Evolutionary conservation across 306 rosid species (phyloP).

Genomic region (Rosa rugosa): DNA sequence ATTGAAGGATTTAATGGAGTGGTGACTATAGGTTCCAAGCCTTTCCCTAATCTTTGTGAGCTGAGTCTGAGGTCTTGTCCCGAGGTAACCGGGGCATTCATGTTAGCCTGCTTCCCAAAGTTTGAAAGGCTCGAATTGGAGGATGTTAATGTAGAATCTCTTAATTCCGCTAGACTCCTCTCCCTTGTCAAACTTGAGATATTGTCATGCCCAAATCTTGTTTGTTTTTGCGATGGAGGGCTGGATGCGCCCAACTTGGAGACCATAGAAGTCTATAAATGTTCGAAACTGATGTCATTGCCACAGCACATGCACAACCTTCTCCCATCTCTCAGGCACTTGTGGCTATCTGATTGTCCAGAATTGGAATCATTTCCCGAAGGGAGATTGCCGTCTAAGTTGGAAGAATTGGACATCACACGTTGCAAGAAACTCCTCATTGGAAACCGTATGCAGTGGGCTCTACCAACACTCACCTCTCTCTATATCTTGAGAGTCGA

Average conservation of each 20-base stretch:
- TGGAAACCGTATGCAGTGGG: conserved; percentile 16
- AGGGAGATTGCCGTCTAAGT: conserved; percentile 20
- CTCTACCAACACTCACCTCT: neutral
- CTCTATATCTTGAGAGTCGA: neutral
- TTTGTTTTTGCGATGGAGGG: no score
- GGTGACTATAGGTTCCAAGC: neutral
- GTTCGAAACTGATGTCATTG: neutral
- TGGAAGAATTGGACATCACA: neutral
- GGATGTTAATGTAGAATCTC: neutral
- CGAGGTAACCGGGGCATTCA: neutral
- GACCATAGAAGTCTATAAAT: neutral
- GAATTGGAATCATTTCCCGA: conserved; percentile 16
- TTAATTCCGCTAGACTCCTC: neutral
- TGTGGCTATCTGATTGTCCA: neutral
- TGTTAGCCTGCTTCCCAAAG: neutral
- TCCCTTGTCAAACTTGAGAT: no score
- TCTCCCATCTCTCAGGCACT: conserved; percentile 9
- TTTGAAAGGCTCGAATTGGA: neutral
- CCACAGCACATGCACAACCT: conserved; percentile 6
- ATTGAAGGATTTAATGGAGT: neutral
- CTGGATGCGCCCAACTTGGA: no score
- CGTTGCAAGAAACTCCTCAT: conserved; percentile 21
- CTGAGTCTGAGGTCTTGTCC: neutral
- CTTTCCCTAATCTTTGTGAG: neutral
- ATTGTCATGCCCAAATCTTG: no score